Base-by-base conservation (phyloP, 2,329 filamentous ascomycete species). In the Arthrobotrys iridis region DNA sequence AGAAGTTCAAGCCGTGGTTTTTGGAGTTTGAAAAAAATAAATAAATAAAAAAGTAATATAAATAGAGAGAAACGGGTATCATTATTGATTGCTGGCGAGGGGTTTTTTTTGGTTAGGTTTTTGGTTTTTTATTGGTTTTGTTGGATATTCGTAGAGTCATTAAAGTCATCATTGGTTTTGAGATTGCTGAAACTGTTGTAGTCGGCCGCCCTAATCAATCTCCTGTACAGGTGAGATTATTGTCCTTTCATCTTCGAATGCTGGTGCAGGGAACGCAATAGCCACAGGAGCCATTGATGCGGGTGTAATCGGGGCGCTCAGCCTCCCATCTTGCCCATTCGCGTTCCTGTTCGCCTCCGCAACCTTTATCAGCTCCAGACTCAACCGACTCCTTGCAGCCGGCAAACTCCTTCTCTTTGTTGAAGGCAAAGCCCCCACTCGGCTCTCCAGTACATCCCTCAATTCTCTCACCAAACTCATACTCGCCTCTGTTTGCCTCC, bases 401-500 rank as follows among this genome's bases (percentile, higher is more conserved):
- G 71, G 73, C 20, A 62, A 57, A 35, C 62, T 64, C 24, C 67
- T 78, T 77, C 67, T 78, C 80, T 22, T 79, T 76, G 67, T 11
- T 22, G 48, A 18, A 24, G 60, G 70, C 13, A 66, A 46, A 10
- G 70, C 33, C 72, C 76, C 43, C 77, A 82, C 15, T 78, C 87
- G 83, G 78, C 87, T 88, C 81, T 98, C 96, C 74, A 99, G 88
- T 77, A 80, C 89, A 77, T 92, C 94, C 84, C 97, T 93, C 71
- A 99, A 85, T 83, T 99, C 95, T 77, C 91, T 89, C 77, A 99
- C 86, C 92, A 99, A 97, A 79, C 91, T 92, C 45, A 89, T 91
- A 77, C 89, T 96, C 8, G 92, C 91, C 77, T 97, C 93, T 46
- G 88, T 85, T 80, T 91, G 90, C 79, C 93, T 91, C 65, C 89